Base-by-base conservation (phyloP, 1,284 basidiomycete genomes). In the Sparassis latifolia region DNA sequence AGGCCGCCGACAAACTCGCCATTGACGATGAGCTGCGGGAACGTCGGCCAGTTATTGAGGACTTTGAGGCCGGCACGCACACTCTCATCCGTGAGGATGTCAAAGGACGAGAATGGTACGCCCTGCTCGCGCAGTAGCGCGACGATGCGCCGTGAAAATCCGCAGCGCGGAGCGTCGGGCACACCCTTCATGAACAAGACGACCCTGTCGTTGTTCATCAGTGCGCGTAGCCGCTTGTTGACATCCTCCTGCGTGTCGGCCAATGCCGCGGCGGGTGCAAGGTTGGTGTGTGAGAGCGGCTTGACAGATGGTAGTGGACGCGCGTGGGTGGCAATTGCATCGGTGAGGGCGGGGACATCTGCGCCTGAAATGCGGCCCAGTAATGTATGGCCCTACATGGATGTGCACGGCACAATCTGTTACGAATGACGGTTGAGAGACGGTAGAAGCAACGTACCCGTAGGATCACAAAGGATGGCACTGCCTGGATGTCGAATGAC, bases 151-250 rank as follows among this genome's bases (percentile, higher is more conserved):
- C 86, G 74, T 45, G 82, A 85, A 69, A 89, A 89, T 6, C 86
- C 97, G 60, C 96, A 96, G 55, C 91, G 84, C 2, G 93, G 97
- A 30, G 78, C 75, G 44, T 87, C 81, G 0, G 92, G 91, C 56
- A 84, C 86, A 28, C 96, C 97, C 72, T 99, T 99, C 95, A 99
- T 99, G 79, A 99, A 98, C 51, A 99, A 70, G 50, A 99, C 92
- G 7, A 98, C 81, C 9, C 69, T 69, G 65, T 72, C 78, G 69
- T 80, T 77, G 49, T 74, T 74, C 89, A 94, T 93, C 53, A 95
- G 67, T 44, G 57, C 60, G 32, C 68, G 71, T 66, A 92, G 78
- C 48, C 92, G 77, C 42, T 66, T 63, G 42, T 79, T 75, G 28
- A 92, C 76, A 57, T 88, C 73, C 57, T 86, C 86, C n/a, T 74